Evolutionary conservation across 805 yeast species (phyloP).

Genomic region (Starmerella asiatica): DNA sequence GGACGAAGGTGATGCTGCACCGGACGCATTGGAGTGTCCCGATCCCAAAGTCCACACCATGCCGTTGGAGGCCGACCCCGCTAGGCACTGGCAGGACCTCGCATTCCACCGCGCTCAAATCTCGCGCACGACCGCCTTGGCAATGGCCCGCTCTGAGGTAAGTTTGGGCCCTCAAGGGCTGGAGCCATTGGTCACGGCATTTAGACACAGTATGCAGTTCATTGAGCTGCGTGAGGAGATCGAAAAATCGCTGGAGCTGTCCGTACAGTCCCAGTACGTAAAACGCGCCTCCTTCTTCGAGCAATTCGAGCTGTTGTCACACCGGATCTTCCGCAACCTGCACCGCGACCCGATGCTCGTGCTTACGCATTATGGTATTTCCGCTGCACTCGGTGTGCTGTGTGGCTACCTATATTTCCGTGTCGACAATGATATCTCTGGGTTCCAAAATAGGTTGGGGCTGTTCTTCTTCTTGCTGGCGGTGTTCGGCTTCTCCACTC

Average conservation of each 20-base stretch:
- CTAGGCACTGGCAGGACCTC: conserved; percentile 20
- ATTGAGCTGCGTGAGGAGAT: conserved; percentile 19
- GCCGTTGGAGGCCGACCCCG: conserved; percentile 18
- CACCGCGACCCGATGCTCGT: conserved; percentile 87
- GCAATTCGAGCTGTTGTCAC: conserved; percentile 63
- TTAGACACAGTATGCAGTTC: conserved; percentile 20
- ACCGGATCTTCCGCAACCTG: conserved; percentile 80
- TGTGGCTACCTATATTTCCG: conserved; percentile 78
- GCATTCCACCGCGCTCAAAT: conserved; percentile 20
- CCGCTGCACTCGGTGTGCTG: conserved; percentile 63
- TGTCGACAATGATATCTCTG: conserved; percentile 78
- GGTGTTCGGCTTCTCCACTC: conserved; percentile 83
- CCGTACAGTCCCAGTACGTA: conserved; percentile 7
- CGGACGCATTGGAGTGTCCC: conserved; percentile 10
- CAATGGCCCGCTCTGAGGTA: conserved; percentile 16
- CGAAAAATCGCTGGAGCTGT: conserved; percentile 16
- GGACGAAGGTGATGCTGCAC: background rate
- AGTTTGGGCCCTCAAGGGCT: conserved; percentile 21
- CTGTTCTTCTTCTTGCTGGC: conserved; percentile 82
- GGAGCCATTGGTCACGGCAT: conserved; percentile 24
- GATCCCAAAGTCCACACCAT: conserved; percentile 17
- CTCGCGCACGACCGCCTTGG: conserved; percentile 16
- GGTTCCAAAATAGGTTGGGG: conserved; percentile 92
- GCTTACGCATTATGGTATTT: conserved; percentile 67
- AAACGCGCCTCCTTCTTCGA: conserved; percentile 44